phyloP scores from a whole-genome alignment of 495 filamentous ascomycete species.

The Penicillium cataractarum region DNA sequence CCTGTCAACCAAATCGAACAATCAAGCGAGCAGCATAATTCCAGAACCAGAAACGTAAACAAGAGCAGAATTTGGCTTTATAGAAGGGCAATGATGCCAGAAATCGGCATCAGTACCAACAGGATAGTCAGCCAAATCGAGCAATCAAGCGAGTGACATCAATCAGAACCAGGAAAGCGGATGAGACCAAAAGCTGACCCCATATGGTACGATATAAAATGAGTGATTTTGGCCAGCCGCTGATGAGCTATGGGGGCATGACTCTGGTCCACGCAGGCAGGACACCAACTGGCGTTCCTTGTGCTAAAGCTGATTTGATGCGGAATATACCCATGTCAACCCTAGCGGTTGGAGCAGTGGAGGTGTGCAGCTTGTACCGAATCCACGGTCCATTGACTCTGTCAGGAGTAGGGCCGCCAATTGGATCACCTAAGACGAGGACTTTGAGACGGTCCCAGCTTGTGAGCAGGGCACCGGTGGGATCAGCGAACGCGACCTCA shows the following conservation, averaged over 20 bases:
- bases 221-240: not conserved
- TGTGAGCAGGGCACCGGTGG: not conserved
- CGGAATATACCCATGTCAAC: not conserved
- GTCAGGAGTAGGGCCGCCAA: not conserved
- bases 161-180: not conserved
- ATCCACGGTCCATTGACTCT: not conserved
- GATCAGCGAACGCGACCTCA: not conserved
- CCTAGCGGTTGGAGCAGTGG: not conserved
- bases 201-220: not conserved
- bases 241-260: not conserved
- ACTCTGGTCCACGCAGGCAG: not conserved
- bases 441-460: not conserved
- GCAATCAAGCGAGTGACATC: not conserved
- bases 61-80: too few species aligned
- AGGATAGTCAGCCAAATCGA: not conserved
- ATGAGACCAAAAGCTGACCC: not conserved
- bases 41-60: too few species aligned
- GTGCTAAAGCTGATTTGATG: not conserved
- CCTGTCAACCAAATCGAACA: too few species aligned
- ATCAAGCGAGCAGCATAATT: too few species aligned
- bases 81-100: too few species aligned
- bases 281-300: not conserved
- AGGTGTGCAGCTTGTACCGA: not conserved
- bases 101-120: not conserved
- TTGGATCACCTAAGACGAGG: not conserved